phyloP scores from a whole-genome alignment of 1,284 basidiomycete genomes.

The Jaminaea rosea region DNA sequence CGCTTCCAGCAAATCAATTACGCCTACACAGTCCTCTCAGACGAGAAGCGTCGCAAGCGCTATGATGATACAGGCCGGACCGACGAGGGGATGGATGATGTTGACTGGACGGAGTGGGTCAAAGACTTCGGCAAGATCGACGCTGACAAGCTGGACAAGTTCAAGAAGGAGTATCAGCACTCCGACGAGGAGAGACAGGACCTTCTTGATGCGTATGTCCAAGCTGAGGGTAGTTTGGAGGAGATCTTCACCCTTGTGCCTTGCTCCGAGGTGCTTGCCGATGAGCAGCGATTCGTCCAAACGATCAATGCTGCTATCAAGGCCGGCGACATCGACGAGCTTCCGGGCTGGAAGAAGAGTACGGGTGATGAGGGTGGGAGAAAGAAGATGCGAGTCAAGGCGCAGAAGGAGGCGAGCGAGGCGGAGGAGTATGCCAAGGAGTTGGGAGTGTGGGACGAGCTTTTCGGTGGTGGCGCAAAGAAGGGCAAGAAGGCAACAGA shows the following conservation, averaged over 20 bases:
- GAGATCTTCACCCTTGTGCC: slow-evolving; percentile 37
- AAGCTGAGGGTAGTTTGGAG: slow-evolving; percentile 23
- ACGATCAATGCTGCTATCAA: slow-evolving; percentile 30
- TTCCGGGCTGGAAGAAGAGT: slow-evolving; percentile 14
- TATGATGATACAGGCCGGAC: slow-evolving; percentile 44
- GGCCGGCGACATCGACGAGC: slow-evolving; percentile 16
- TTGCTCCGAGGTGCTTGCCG: slow-evolving; percentile 34
- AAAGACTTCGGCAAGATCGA: slow-evolving; percentile 46
- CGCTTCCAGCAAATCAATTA: slow-evolving; percentile 44
- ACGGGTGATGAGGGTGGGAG: slow-evolving; percentile 19
- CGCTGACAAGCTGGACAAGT: slow-evolving; percentile 32
- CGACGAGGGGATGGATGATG: slow-evolving; percentile 33
- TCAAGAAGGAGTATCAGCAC: slow-evolving; percentile 38
- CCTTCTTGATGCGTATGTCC: slow-evolving; percentile 32
- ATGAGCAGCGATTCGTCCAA: slow-evolving; percentile 28
- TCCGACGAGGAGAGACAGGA: slow-evolving; percentile 41
- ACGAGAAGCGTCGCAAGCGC: slow-evolving; percentile 25
- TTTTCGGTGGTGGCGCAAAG: slow-evolving; percentile 29
- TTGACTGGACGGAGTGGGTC: slow-evolving; percentile 37
- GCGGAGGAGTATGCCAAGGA: slow-evolving; percentile 37
- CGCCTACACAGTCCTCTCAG: slow-evolving; percentile 43
- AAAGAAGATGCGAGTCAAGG: slow-evolving; percentile 18
- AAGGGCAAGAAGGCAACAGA: slow-evolving; percentile 10
- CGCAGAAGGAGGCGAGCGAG: slow-evolving; percentile 15
- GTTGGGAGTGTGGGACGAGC: slow-evolving; percentile 43